A percentile compares a stretch with the other conserved stretches of the same genome.
Evolutionary conservation across 805 yeast species (phyloP).

Genomic region (Nakazawaea wyomingensis): DNA sequence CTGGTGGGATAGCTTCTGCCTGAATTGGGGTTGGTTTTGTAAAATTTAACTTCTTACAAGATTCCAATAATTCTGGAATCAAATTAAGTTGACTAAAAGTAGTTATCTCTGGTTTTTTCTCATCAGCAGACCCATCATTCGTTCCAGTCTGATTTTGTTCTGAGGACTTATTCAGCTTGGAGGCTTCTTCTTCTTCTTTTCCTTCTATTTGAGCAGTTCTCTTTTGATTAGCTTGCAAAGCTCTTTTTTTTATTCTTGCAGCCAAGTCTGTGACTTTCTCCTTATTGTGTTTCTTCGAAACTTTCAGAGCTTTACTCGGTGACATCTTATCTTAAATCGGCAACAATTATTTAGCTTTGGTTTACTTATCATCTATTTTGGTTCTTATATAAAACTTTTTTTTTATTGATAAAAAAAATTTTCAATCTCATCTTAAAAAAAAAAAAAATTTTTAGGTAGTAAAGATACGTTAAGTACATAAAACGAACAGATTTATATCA

Average conservation of each 20-base stretch:
- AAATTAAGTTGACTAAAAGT: conserved; percentile 56
- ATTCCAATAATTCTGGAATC: conserved; percentile 74
- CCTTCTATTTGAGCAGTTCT: conserved; percentile 7
- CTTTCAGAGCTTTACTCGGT: not conserved
- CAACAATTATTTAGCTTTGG: too few species aligned
- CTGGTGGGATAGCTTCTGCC: conserved; percentile 85
- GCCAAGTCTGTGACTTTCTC: conserved; percentile 9
- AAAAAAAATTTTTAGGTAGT: conserved; percentile 3
- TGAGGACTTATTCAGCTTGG: not conserved
- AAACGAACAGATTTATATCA: not conserved
- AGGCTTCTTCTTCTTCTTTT: conserved; percentile 10
- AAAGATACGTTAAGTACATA: not conserved
- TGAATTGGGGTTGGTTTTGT: conserved; percentile 92
- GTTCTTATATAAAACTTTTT: too few species aligned
- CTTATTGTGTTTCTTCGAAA: conserved; percentile 7
- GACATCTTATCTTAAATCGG: too few species aligned
- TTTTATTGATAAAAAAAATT: conserved; percentile 2
- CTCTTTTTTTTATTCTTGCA: conserved; percentile 23
- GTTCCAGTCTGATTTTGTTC: conserved; percentile 1
- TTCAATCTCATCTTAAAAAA: conserved; percentile 2
- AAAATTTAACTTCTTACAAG: conserved; percentile 71
- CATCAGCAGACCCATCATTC: too few species aligned
- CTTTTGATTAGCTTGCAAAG: conserved; percentile 22
- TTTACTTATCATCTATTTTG: too few species aligned
- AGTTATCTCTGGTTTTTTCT: conserved; percentile 11